phyloP scores from a whole-genome alignment of 371 early-diverging fungal genomes.

The Amoeboaphelidium protococcarum region DNA sequence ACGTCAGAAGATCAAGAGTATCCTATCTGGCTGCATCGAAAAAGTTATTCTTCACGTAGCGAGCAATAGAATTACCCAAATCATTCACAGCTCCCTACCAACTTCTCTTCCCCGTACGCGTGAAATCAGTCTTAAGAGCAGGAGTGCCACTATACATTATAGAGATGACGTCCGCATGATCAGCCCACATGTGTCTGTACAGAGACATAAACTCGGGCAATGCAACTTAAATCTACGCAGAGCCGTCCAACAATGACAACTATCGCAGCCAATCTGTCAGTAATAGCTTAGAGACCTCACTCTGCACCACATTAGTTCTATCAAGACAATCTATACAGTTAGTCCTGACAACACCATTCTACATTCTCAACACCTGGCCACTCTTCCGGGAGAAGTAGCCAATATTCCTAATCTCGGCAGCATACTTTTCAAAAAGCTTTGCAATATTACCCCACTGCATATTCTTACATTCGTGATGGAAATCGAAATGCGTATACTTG shows the following conservation, averaged over 20 bases:
- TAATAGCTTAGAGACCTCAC: slow-evolving; percentile 39
- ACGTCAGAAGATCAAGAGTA: slow-evolving; percentile 58
- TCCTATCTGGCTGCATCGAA: slow-evolving; percentile 71
- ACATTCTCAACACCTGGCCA: slow-evolving; percentile 17
- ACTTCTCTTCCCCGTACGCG: slow-evolving; percentile 69
- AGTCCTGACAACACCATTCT: slow-evolving; percentile 66
- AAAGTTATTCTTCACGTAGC: slow-evolving; percentile 80
- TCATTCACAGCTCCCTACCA: slow-evolving; percentile 57
- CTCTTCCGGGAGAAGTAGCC: slow-evolving; percentile 18
- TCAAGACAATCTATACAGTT: slow-evolving; percentile 99
- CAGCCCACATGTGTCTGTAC: slow-evolving; percentile 76
- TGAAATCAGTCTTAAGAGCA: slow-evolving; percentile 90
- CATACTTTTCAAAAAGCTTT: slow-evolving; percentile 35
- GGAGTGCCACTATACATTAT: slow-evolving; percentile 91
- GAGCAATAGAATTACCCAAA: slow-evolving; percentile 43
- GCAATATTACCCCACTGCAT: slow-evolving; percentile 67
- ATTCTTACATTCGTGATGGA: slow-evolving; percentile 75
- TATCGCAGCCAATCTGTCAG: slow-evolving; percentile 11
- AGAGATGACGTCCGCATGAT: slow-evolving; percentile 94
- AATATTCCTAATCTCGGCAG: slow-evolving; percentile 23
- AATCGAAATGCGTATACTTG: slow-evolving; percentile 74
- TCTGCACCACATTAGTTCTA: slow-evolving; percentile 85
- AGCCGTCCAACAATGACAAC: slow-evolving; percentile 3
- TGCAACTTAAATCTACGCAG: background rate
- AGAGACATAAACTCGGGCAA: slow-evolving; percentile 18